Evolutionary conservation across 1,284 basidiomycete genomes (phyloP).

Genomic region (Cryptococcus hybrid): DNA sequence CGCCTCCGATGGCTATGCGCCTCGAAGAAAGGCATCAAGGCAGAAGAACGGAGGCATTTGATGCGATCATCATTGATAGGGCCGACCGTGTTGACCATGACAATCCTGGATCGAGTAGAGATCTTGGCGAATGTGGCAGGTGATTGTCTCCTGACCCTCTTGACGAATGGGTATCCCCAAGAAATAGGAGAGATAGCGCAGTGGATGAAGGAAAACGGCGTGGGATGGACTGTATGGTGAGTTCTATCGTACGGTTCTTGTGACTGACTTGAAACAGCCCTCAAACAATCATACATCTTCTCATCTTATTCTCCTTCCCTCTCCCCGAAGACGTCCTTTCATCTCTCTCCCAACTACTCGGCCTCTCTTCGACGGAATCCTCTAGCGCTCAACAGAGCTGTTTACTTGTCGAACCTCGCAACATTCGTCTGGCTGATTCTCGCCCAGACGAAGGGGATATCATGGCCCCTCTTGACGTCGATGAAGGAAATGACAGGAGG

Average conservation of each 20-base stretch:
- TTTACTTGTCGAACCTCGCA: constrained; percentile 27
- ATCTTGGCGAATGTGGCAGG: constrained; percentile 25
- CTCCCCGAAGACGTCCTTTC: constrained; percentile 11
- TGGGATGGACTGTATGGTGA: constrained; percentile 25
- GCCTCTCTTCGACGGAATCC: background rate
- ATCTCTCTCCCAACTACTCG: constrained; percentile 7
- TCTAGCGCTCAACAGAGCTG: constrained; percentile 4
- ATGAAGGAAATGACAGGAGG: constrained; percentile 5
- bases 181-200: background rate
- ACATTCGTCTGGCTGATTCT: constrained; percentile 27
- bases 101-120: constrained; percentile 19
- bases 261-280: constrained; percentile 6
- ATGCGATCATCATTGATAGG: too few relatives aligned
- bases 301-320: constrained; percentile 16
- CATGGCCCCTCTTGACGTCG: constrained; percentile 1
- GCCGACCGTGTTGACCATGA: constrained; percentile 4
- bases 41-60: too few relatives aligned
- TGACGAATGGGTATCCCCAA: constrained; percentile 2
- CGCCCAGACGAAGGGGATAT: constrained; percentile 13
- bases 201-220: constrained; percentile 1
- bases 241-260: constrained; percentile 1
- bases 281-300: constrained; percentile 24
- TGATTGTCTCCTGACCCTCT: constrained; percentile 26
- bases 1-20: too few relatives aligned
- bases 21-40: too few relatives aligned